Base-by-base conservation (phyloP, 768 basidiomycete genomes). In the Nidularia sp. region DNA sequence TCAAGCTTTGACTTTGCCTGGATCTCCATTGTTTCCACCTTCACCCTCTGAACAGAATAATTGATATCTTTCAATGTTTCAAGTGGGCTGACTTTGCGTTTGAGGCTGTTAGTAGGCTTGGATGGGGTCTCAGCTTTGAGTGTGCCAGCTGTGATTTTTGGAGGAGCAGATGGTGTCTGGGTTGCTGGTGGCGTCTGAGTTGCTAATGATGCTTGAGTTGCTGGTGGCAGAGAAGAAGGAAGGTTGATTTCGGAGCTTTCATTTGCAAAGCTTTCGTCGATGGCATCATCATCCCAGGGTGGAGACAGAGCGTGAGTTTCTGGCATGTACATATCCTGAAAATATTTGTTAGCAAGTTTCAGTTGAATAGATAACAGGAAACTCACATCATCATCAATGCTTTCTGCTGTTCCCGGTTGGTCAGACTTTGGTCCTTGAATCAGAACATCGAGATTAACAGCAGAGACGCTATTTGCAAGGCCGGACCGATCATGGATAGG, bases 381-480 rank as follows among this genome's bases (percentile, higher is more conserved):
- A 41, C 47, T 18, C 18, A 18, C 18, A 18, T 18, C 18, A 18
- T 18, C 18, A 18, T 18, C 18, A 18, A 18, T 18, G 18, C 18
- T 18, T 18, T 18, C 18, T 18, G 18, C 18, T 18, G 18, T 18
- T 18, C 18, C 18, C 18, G 18, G 18, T 12, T 12, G 9, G n/a
- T 18, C 31, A 52, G 33, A 49, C 9, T 33, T 18, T 48, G 51
- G 22, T 33, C 52, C 2, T 41, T 25, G 49, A 13, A n/a, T 56
- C 56, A 61, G 51, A 41, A 58, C 53, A 52, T 35, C 25, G 10
- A 53, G 33, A 51, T 67, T 52, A 44, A 65, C 34, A 1, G 42
- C 29, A 3, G 59, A 60, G 5, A 10, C 22, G 32, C 61, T 62
- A 47, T 67, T 52, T 7, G 58, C 58, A 10, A 67, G 34, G 0